Conservation (phyloP, 192 early-diverging fungal genomes). For the Backusella circina region DNA sequence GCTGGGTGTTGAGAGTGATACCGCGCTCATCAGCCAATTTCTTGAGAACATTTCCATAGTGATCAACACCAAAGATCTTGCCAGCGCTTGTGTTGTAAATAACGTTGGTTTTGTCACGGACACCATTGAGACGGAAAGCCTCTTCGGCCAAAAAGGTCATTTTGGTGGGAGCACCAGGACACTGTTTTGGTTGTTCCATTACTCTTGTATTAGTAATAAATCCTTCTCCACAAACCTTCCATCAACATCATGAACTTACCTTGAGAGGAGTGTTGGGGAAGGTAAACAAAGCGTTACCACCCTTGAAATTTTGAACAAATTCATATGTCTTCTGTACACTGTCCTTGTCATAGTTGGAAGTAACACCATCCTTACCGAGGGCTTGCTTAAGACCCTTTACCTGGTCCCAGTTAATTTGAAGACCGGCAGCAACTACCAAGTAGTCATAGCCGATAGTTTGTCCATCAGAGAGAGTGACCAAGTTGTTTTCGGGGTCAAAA, state of each 20-base stretch:
- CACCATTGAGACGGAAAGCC: constrained; percentile 63
- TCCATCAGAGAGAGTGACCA: constrained; percentile 63
- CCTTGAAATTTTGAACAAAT: constrained; percentile 66
- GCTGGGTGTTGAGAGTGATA: constrained; percentile 67
- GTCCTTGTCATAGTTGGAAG: constrained; percentile 74
- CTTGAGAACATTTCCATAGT: constrained; percentile 73
- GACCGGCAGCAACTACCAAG: constrained; percentile 74
- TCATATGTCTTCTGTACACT: constrained; percentile 73
- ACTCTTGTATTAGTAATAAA: not conserved
- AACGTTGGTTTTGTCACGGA: constrained; percentile 64
- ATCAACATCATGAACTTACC: not conserved
- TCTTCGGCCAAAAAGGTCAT: constrained; percentile 87
- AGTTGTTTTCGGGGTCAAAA: constrained; percentile 69
- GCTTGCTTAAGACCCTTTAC: constrained; percentile 72
- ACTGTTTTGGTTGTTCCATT: constrained; percentile 29
- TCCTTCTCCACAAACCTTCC: not conserved
- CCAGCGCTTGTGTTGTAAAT: constrained; percentile 78
- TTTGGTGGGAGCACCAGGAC: constrained; percentile 87
- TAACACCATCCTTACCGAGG: constrained; percentile 78
- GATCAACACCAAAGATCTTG: constrained; percentile 85
- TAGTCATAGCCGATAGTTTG: constrained; percentile 62
- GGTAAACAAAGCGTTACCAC: constrained; percentile 83
- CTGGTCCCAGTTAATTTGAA: constrained; percentile 72
- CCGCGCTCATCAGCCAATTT: constrained; percentile 63
- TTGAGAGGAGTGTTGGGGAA: constrained; percentile 87